Base-by-base conservation (phyloP, 257 asterid genomes). In the Ajuga chamaepitys region DNA sequence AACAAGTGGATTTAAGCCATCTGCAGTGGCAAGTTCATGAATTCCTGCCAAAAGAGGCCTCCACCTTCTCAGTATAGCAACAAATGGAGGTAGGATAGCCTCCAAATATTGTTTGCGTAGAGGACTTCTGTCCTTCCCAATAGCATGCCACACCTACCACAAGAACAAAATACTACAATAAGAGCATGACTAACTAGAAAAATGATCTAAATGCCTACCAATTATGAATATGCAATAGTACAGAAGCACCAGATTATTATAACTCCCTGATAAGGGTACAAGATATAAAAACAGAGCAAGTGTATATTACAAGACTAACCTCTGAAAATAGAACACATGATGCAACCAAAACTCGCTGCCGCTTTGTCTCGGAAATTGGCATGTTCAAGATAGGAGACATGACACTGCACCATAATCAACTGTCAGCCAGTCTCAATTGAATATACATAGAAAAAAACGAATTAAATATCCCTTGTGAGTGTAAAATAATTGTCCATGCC, bases 21-120 rank as follows among this genome's bases (percentile, higher is more conserved):
- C 97, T 70, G 88, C 85, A 57, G 97, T 85, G 18, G 97, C 84
- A 65, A 93, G 90, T 78, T 89, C 97, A 73, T 93, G 95, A 76
- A 89, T 89, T 61, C 99, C 97, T 25, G 97, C 91, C 90, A 93
- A 81, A 66, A 93, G 96, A 70, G 99, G 99, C 34, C 99, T 86
- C 99, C 99, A 93, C 79, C 95, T 85, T 80, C 96, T 87, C 73
- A 93, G 81, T 69, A 91, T 72, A 54, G 99, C 96, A 81, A 93
- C 94, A 79, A 89, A 93, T 54, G 97, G 97, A 67, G 99, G 99
- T 75, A 93, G 64, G 77, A 93, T 87, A 68, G 87, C 81, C 79
- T 93, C 99, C 71, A 93, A 82, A 76, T 93, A 93, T 40, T 84
- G 97, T 80, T 87, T 89, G 57, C 99, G 95, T 25, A 93, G 68